Evolutionary conservation across 169 alveolate genomes (phyloP), one percentile per base, ranked within the genome.

Genomic region (Plasmodium sp.): DNA sequence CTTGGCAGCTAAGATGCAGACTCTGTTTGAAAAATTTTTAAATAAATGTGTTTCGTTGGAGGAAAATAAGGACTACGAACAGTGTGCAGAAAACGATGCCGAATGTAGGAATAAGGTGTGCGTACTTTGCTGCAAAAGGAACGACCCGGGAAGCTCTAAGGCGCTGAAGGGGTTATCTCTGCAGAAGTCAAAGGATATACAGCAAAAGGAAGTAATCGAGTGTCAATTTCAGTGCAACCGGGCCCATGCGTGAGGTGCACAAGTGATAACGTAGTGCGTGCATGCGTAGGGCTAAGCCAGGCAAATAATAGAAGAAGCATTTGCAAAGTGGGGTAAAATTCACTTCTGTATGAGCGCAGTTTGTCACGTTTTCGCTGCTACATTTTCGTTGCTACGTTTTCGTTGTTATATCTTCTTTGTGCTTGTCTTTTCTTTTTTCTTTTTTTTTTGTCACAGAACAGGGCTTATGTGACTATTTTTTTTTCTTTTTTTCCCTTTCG

Each of bases 11-110:
- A 48, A 71, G 79, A 81, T 90, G 82, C 94, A 90, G 73, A 81
- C 33, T 6, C 75, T 81, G 14, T 90, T 90, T 90, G 94, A 90
- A 90, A 90, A 90, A 45, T 90, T 90, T 67, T 41, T 90, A 36
- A 80, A 90, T 72, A 90, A 48, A 80, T 90, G 94, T 90, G 92
- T 90, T 79, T 90, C 94, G 16, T 81, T 90, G 41, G 91, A 90
- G 45, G 77, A 90, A 90, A 90, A 90, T 51, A 43, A 80, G 39
- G 94, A 90, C 73, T 90, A 90, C 74, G 62, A 90, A 81, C 71
- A 51, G 58, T 90, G 94, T 67, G 92, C 62, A 67, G 27, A 56
- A 22, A 80, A 90, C 45, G 94, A 90, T 54, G 14, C 48, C n/a
- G 41, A 62, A 5, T 90, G 94, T 81, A 79, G 27, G 22, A 79